phyloP scores from a whole-genome alignment of 257 asterid species.

The Eucommia ulmoides region DNA sequence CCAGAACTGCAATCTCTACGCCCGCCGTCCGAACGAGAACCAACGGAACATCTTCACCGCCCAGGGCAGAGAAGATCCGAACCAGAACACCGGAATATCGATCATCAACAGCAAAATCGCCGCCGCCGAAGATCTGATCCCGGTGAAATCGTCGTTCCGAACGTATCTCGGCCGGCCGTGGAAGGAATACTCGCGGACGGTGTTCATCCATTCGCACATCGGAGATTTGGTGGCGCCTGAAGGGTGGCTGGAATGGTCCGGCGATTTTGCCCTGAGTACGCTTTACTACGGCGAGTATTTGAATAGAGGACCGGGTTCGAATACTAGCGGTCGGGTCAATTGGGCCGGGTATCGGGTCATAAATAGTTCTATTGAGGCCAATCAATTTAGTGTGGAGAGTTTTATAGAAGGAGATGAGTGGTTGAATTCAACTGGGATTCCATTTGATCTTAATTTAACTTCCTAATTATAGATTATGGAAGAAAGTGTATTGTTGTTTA shows the following conservation, averaged over 20 bases:
- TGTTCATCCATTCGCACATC: constrained; percentile 36
- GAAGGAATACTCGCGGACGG: constrained; percentile 71
- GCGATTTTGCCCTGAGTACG: constrained; percentile 43
- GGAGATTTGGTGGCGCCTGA: constrained; percentile 47
- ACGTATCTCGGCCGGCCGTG: constrained; percentile 85
- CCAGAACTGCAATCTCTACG: constrained; percentile 73
- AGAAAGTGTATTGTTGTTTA: too few relatives aligned
- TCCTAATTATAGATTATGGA: too few relatives aligned
- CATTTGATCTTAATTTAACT: constrained; percentile 61
- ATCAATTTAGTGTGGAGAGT: constrained; percentile 51
- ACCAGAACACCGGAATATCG: constrained; percentile 92
- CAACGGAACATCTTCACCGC: constrained; percentile 88
- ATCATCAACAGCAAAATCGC: constrained; percentile 62
- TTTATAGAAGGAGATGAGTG: constrained; percentile 63
- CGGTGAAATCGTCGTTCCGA: constrained; percentile 44
- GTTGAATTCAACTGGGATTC: constrained; percentile 41
- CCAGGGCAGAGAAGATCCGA: constrained; percentile 90
- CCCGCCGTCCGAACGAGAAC: constrained; percentile 58
- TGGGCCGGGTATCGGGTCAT: constrained; percentile 86
- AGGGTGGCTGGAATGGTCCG: constrained; percentile 80
- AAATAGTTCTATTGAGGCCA: constrained; percentile 43
- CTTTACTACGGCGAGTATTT: constrained; percentile 69
- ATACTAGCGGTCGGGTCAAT: constrained; percentile 51
- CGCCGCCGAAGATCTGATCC: constrained; percentile 70
- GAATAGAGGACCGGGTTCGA: constrained; percentile 86